These are phyloP conservation scores for Phytophthora capsici DNA, from an alignment of 352 stramenopile genomes.

Conservation along the genomic window DNA sequence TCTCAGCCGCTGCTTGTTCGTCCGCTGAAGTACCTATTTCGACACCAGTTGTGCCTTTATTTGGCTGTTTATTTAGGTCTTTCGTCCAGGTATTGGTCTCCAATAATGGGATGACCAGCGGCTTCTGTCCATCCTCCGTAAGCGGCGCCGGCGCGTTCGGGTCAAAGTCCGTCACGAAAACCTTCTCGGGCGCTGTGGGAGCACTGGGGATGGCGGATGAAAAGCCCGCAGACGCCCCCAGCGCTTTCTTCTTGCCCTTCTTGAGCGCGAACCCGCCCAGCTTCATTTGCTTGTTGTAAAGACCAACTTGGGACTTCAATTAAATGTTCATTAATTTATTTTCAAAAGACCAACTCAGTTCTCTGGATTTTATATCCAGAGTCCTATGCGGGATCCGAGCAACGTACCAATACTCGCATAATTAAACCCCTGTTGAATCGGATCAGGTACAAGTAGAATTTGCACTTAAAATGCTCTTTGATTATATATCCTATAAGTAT, in stretches of 20 bases:
- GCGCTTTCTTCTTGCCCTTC: slow-evolving; percentile 61
- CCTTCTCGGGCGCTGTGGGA: slow-evolving; percentile 40
- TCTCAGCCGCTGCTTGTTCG: slow-evolving; percentile 42
- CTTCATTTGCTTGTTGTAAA: slow-evolving; percentile 53
- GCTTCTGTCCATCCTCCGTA: slow-evolving; percentile 33
- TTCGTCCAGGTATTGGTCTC: slow-evolving; percentile 62
- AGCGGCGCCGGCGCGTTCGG: slow-evolving; percentile 40
- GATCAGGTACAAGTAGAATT: no score
- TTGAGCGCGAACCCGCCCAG: slow-evolving; percentile 75
- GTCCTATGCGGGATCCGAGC: no score
- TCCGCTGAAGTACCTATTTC: slow-evolving; percentile 26
- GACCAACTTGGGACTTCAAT: no score
- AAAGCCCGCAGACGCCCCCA: slow-evolving; percentile 38
- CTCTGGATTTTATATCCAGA: no score
- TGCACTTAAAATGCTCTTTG: no score
- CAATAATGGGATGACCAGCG: slow-evolving; percentile 78
- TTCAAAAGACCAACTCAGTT: no score
- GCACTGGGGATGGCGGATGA: slow-evolving; percentile 4
- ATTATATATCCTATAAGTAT: no score
- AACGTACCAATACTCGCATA: no score
- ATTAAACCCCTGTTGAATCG: no score
- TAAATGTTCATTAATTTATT: no score
- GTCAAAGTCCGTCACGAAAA: slow-evolving; percentile 84
- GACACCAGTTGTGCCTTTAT: background rate
- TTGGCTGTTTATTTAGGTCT: slow-evolving; percentile 1